Percentiles rank a stretch among this genome's conserved stretches.
phyloP scores from a whole-genome alignment of 495 filamentous ascomycete species.

The Aspergillus nanangensis region DNA sequence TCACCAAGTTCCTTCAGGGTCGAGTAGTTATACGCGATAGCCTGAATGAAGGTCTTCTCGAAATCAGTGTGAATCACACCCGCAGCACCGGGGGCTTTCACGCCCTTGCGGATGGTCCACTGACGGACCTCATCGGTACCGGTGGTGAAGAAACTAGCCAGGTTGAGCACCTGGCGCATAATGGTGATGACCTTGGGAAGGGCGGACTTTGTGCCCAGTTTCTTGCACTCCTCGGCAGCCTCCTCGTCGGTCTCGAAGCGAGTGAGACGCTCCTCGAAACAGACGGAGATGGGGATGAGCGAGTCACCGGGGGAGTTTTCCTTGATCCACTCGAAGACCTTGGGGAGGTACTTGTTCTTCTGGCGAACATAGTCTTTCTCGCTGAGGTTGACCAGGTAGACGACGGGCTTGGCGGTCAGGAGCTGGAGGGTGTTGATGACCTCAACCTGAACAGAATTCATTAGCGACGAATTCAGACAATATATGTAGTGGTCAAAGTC shows the following conservation, averaged over 20 bases:
- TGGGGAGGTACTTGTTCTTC: constrained; percentile 97
- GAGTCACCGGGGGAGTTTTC: constrained; percentile 80
- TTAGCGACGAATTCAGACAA: constrained; percentile 23
- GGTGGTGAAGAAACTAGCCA: constrained; percentile 95
- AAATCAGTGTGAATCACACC: constrained; percentile 99
- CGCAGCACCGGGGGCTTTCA: constrained; percentile 93
- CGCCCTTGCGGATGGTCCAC: constrained; percentile 96
- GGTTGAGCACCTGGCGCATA: constrained; percentile 87
- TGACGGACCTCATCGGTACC: constrained; percentile 96
- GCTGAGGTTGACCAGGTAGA: constrained; percentile 94
- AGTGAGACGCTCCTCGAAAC: constrained; percentile 88
- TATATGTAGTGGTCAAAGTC: constrained; percentile 6
- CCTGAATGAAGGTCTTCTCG: constrained; percentile 99
- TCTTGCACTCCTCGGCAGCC: constrained; percentile 85
- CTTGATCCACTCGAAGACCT: constrained; percentile 92
- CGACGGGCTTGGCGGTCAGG: constrained; percentile 93
- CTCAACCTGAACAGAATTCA: constrained; percentile 65
- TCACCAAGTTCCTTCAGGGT: constrained; percentile 80
- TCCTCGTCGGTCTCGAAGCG: constrained; percentile 71
- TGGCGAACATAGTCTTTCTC: constrained; percentile 97
- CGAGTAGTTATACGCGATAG: constrained; percentile 79
- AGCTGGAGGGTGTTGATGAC: constrained; percentile 96
- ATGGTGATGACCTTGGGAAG: constrained; percentile 90
- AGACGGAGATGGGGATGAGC: constrained; percentile 87
- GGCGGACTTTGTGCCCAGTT: constrained; percentile 76